phyloP scores from a whole-genome alignment of 2,329 filamentous ascomycete genomes.

The Sordariomycetes sp. region DNA sequence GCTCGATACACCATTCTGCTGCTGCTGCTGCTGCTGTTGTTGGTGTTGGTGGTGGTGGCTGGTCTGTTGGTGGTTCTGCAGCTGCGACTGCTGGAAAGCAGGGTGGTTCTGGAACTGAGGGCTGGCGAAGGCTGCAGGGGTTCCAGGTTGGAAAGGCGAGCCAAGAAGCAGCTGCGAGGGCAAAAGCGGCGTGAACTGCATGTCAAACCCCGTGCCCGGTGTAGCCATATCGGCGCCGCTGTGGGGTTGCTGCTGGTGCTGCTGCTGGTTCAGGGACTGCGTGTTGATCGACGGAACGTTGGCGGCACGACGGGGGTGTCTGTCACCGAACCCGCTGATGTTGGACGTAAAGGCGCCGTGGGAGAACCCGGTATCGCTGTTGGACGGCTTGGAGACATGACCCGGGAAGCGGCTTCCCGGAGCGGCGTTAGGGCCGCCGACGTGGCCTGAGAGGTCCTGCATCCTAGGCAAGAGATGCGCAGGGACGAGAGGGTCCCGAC shows the following conservation, averaged over 20 bases:
- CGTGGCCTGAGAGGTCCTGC: constrained; percentile 70
- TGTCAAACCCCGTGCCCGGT: constrained; percentile 83
- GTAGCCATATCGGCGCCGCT: constrained; percentile 62
- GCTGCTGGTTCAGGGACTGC: constrained; percentile 38
- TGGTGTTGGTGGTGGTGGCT: constrained; percentile 65
- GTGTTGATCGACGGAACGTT: constrained; percentile 95
- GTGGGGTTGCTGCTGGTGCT: constrained; percentile 13
- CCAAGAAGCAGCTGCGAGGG: constrained; percentile 91
- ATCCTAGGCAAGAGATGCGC: constrained; percentile 73
- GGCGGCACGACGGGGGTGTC: constrained; percentile 66
- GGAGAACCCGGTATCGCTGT: constrained; percentile 80
- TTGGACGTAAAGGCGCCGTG: constrained; percentile 77
- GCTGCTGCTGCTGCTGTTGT: constrained; percentile 36
- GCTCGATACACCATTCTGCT: constrained; percentile 56
- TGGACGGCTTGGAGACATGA: constrained; percentile 70
- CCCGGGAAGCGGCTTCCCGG: constrained; percentile 50
- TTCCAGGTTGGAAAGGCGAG: constrained; percentile 93
- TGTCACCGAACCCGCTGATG: constrained; percentile 73
- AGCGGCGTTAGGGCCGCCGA: constrained; percentile 44
- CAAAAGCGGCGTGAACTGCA: constrained; percentile 95
- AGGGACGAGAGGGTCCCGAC: constrained; percentile 79
- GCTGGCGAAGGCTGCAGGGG: constrained; percentile 78
- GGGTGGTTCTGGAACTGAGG: constrained; percentile 84
- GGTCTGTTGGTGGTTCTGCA: constrained; percentile 41
- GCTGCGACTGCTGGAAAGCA: constrained; percentile 54